These are phyloP conservation scores for Phytophthora tubulina DNA, from an alignment of 352 stramenopile species.

Conservation along the genomic window DNA sequence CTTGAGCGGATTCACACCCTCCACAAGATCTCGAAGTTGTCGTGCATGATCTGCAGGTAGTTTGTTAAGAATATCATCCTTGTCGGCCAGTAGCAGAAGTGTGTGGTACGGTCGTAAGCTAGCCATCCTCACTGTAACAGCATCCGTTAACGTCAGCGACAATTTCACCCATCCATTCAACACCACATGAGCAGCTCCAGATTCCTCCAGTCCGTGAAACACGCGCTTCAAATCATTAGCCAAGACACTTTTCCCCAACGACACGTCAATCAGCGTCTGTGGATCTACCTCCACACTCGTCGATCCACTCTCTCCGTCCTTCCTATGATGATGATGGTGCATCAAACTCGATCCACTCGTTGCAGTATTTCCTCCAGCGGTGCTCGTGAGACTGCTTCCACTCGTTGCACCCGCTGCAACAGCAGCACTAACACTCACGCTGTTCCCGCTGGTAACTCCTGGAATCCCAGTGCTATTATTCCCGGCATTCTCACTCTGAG, in stretches of 20 bases:
- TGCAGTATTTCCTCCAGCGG: constrained; percentile 16
- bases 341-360: constrained; percentile 37
- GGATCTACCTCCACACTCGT: constrained; percentile 70
- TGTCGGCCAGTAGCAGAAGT: constrained; percentile 74
- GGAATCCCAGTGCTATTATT: constrained; percentile 25
- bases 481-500: constrained; percentile 62
- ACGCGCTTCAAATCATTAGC: constrained; percentile 89
- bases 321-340: constrained; percentile 44
- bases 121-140: constrained; percentile 64
- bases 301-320: constrained; percentile 45
- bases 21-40: constrained; percentile 76
- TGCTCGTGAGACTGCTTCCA: constrained; percentile 37
- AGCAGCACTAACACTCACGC: constrained; percentile 37
- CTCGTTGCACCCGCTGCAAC: constrained; percentile 39
- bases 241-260: constrained; percentile 77
- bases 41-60: constrained; percentile 83
- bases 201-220: constrained; percentile 84
- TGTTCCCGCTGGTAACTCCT: constrained; percentile 40
- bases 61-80: constrained; percentile 68
- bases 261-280: constrained; percentile 87
- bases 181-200: constrained; percentile 78
- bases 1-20: constrained; percentile 82
- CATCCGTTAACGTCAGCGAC: constrained; percentile 81
- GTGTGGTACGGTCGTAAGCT: constrained; percentile 88
- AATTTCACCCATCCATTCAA: constrained; percentile 91